phyloP scores from a whole-genome alignment of 2,329 filamentous ascomycete genomes.

The Trichoderma endophyticum region DNA sequence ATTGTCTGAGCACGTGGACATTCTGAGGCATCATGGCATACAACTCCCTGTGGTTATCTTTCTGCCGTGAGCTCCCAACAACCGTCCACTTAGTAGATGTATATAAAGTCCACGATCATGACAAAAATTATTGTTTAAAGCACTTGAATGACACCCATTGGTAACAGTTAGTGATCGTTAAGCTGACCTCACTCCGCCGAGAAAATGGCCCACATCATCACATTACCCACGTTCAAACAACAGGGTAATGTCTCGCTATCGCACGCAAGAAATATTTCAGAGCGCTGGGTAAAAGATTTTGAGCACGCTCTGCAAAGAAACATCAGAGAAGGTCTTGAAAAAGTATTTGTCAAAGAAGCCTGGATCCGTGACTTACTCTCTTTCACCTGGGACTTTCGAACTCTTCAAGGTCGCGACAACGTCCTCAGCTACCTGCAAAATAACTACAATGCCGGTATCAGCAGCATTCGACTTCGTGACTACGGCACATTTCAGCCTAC shows the following conservation, averaged over 20 bases:
- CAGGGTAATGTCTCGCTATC: neutral
- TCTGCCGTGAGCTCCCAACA: neutral
- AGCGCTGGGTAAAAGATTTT: neutral
- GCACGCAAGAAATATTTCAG: neutral
- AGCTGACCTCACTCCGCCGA: neutral
- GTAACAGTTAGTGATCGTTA: neutral
- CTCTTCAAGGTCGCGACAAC: conserved; percentile 31
- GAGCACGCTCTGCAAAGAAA: neutral
- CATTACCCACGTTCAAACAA: neutral
- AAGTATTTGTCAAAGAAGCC: conserved; percentile 37
- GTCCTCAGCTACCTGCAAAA: neutral
- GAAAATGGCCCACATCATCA: neutral
- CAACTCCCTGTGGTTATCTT: neutral
- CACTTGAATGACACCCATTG: neutral
- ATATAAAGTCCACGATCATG: neutral
- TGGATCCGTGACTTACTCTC: conserved; percentile 56
- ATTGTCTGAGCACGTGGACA: neutral
- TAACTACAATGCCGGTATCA: neutral
- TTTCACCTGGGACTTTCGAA: conserved; percentile 51
- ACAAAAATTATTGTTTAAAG: neutral
- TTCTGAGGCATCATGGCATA: neutral
- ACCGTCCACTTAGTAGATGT: neutral
- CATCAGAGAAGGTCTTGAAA: neutral
- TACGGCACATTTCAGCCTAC: neutral
- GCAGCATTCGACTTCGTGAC: neutral